phyloP scores from a whole-genome alignment of 2,329 filamentous ascomycete species.

The Beauveria brongniartii region DNA sequence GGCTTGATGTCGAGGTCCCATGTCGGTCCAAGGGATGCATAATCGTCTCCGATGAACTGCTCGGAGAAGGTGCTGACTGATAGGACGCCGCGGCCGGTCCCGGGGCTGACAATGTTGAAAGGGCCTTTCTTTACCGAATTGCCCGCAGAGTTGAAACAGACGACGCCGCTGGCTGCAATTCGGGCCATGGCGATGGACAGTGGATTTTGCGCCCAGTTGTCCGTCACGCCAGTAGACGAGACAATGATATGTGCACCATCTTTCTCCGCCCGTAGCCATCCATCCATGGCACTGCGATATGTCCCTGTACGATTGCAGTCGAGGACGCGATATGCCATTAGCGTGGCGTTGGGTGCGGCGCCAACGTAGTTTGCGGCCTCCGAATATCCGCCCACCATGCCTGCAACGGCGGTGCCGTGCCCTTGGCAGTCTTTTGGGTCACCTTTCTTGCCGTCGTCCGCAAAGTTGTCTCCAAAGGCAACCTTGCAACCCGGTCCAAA shows the following conservation, averaged over 20 bases:
- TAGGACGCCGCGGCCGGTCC: constrained; percentile 21
- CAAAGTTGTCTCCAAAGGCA: constrained; percentile 47
- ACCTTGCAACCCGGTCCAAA: constrained; percentile 53
- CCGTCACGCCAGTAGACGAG: background rate
- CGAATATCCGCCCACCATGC: constrained; percentile 51
- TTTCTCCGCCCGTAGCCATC: background rate
- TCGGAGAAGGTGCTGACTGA: constrained; percentile 31
- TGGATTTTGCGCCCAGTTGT: background rate
- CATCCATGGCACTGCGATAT: background rate
- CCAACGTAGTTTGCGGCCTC: constrained; percentile 11
- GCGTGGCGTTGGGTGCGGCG: background rate
- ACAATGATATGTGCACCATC: background rate
- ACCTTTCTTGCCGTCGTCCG: constrained; percentile 46
- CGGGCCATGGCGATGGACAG: constrained; percentile 22
- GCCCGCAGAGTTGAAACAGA: constrained; percentile 43
- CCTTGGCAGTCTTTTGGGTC: constrained; percentile 49
- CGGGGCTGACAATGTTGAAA: constrained; percentile 46
- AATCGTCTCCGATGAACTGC: constrained; percentile 43
- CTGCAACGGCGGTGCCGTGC: constrained; percentile 54
- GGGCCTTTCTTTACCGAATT: constrained; percentile 47
- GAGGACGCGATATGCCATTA: background rate
- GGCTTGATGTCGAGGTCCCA: constrained; percentile 51
- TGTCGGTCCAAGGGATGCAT: constrained; percentile 52
- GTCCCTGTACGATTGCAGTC: background rate
- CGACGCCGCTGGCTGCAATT: constrained; percentile 45